Evolutionary conservation across 441 rosid species (phyloP).

Genomic region (Hypseocharis bilobata): DNA sequence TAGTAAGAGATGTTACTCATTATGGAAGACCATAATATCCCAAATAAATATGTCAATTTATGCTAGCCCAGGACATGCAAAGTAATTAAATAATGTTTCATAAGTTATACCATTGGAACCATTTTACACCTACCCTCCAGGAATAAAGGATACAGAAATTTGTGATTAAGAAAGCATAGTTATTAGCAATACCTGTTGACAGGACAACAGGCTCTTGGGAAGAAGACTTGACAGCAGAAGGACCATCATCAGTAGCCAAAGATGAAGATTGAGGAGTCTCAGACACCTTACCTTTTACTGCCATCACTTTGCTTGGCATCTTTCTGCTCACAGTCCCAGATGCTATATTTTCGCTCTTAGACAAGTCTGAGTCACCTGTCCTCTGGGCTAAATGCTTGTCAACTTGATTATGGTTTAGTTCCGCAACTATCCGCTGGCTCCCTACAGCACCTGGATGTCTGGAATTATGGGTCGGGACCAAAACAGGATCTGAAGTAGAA

Average conservation of each 20-base stretch:
- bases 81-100: background rate
- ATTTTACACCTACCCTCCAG: background rate
- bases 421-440: slow-evolving; percentile 26
- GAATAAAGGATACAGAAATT: background rate
- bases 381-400: slow-evolving; percentile 14
- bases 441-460: slow-evolving; percentile 25
- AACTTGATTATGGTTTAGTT: slow-evolving; percentile 28
- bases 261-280: slow-evolving; percentile 27
- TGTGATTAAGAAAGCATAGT: background rate
- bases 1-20: background rate
- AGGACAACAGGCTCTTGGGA: slow-evolving; percentile 27
- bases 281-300: slow-evolving; percentile 24
- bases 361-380: slow-evolving; percentile 10
- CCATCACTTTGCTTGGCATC: slow-evolving; percentile 21
- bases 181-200: slow-evolving; percentile 26
- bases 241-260: slow-evolving; percentile 17
- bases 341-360: slow-evolving; percentile 19
- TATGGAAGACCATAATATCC: background rate
- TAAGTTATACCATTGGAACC: background rate
- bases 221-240: slow-evolving; percentile 26
- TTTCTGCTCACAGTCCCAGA: slow-evolving; percentile 13
- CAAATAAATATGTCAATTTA: background rate
- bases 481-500: slow-evolving; percentile 37
- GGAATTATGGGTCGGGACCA: slow-evolving; percentile 24
- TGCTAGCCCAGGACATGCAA: background rate